Evolutionary conservation across 2,329 filamentous ascomycete genomes (phyloP).

Genomic region (Fusarium sulawesiense): DNA sequence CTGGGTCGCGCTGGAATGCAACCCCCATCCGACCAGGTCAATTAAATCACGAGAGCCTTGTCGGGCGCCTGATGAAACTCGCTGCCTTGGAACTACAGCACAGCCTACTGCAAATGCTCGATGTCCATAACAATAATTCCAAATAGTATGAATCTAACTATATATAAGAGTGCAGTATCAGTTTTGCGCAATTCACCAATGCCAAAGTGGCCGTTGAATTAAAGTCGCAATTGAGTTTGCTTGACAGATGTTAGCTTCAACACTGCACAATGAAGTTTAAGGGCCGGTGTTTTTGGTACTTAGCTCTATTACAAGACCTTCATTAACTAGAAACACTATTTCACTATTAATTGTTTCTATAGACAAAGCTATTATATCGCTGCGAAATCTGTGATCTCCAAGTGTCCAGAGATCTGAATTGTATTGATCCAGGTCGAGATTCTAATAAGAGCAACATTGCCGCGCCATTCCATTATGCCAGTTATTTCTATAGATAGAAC

Average conservation of each 20-base stretch:
- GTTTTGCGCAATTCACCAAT: too few relatives aligned
- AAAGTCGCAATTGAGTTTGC: not conserved
- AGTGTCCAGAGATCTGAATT: not conserved
- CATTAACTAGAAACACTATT: not conserved
- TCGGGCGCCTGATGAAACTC: conserved; percentile 2
- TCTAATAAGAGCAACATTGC: not conserved
- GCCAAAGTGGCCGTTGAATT: not conserved
- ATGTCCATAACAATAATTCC: too few relatives aligned
- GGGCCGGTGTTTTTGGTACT: not conserved
- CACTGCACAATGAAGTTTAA: not conserved
- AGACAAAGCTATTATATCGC: not conserved
- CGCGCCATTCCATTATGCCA: not conserved
- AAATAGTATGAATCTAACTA: not conserved
- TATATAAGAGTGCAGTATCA: not conserved
- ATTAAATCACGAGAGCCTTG: not conserved
- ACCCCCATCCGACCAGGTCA: not conserved
- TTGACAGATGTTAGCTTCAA: not conserved
- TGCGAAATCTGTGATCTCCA: not conserved
- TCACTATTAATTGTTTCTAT: not conserved
- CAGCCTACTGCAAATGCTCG: not conserved
- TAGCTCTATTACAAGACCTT: not conserved
- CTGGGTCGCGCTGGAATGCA: not conserved
- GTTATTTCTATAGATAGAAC: not conserved
- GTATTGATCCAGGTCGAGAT: not conserved
- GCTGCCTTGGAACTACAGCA: not conserved